These are phyloP conservation scores for Citrus australasica DNA, from an alignment of 345 rosid species.

Conservation along the genomic window DNA sequence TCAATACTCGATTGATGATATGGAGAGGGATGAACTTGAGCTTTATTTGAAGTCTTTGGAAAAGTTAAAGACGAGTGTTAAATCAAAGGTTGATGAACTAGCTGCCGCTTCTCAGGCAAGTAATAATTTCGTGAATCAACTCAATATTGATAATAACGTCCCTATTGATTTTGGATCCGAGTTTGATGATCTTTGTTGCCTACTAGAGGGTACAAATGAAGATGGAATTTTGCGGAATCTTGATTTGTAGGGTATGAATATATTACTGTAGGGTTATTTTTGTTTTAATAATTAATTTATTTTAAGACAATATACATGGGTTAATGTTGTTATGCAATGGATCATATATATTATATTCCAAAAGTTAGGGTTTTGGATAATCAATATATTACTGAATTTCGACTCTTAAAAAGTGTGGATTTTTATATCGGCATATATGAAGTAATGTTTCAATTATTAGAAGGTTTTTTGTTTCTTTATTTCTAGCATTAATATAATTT, in stretches of 20 bases:
- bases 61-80: not conserved
- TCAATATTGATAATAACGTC: not conserved
- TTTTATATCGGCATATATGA: too few relatives aligned
- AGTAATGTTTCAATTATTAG: too few relatives aligned
- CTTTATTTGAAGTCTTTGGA: not conserved
- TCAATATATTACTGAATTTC: too few relatives aligned
- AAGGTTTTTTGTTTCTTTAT: too few relatives aligned
- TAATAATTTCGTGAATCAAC: not conserved
- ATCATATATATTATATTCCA: too few relatives aligned
- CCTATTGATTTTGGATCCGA: not conserved
- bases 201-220: not conserved
- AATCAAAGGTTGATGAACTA: not conserved
- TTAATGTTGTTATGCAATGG: too few relatives aligned
- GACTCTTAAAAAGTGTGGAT: too few relatives aligned
- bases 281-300: too few relatives aligned
- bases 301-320: too few relatives aligned
- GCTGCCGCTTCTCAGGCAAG: not conserved
- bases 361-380: too few relatives aligned
- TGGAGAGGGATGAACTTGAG: not conserved
- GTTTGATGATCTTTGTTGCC: not conserved
- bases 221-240: not conserved
- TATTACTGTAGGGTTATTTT: not conserved
- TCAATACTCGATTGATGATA: not conserved
- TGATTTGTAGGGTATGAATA: not conserved
- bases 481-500: too few relatives aligned